These are phyloP conservation scores for Xylaria longipes DNA, from an alignment of 495 filamentous ascomycete species.

Conservation along the genomic window DNA sequence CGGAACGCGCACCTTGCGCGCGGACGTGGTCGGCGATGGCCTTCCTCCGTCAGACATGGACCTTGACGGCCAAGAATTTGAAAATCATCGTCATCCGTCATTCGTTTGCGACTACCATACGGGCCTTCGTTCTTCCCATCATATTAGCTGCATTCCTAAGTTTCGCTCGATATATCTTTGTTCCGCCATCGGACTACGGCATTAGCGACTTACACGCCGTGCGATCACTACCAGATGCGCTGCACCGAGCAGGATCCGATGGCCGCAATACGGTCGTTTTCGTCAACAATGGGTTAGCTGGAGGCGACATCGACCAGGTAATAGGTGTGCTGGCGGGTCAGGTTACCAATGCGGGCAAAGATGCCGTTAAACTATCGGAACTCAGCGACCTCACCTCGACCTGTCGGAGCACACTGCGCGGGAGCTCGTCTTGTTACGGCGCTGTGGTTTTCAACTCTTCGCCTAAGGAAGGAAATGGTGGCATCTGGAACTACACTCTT, in stretches of 20 bases:
- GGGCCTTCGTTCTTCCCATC: constrained; percentile 74
- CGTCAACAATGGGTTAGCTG: constrained; percentile 72
- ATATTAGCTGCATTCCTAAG: constrained; percentile 70
- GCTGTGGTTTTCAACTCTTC: constrained; percentile 78
- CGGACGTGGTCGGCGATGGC: constrained; percentile 48
- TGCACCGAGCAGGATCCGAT: constrained; percentile 54
- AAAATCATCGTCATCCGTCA: constrained; percentile 72
- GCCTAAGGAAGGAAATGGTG: constrained; percentile 67
- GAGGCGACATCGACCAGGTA: constrained; percentile 74
- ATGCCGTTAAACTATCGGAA: constrained; percentile 57
- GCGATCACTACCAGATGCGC: constrained; percentile 63
- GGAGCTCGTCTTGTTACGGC: constrained; percentile 74
- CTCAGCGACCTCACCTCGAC: constrained; percentile 61
- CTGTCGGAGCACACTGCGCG: constrained; percentile 72
- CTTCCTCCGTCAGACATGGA: constrained; percentile 72
- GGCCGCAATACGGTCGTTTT: constrained; percentile 75
- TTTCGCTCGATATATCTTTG: constrained; percentile 72
- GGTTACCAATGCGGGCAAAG: constrained; percentile 59
- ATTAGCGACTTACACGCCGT: constrained; percentile 64
- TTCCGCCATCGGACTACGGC: constrained; percentile 70
- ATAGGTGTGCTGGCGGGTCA: constrained; percentile 65
- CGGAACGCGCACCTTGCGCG: constrained; percentile 7
- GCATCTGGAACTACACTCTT: constrained; percentile 85
- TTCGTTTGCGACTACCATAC: constrained; percentile 64
- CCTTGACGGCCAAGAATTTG: constrained; percentile 76